Conservation (phyloP, 2,329 filamentous ascomycete species). For the Ophiostoma tasmaniense region DNA sequence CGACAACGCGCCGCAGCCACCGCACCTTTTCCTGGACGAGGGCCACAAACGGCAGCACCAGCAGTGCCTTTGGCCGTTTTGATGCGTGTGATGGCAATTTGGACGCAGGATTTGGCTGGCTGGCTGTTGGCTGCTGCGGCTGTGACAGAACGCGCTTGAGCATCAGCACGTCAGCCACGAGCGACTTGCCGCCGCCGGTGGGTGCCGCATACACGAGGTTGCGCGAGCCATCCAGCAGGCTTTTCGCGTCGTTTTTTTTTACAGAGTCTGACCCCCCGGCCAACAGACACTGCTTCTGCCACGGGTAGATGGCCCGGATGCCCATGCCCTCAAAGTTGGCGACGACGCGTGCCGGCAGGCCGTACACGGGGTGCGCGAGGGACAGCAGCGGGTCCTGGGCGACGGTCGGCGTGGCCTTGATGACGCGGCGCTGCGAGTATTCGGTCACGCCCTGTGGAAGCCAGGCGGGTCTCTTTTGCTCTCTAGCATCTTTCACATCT, state of each 20-base stretch:
- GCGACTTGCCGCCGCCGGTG: conserved; percentile 68
- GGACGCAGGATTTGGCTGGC: too few species aligned
- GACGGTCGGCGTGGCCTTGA: conserved; percentile 46
- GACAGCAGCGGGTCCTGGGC: conserved; percentile 47
- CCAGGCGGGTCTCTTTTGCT: conserved; percentile 23
- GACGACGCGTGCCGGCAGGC: conserved; percentile 50
- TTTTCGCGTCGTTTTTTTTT: background rate
- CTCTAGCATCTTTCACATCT: background rate
- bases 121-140: background rate
- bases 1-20: conserved; percentile 61
- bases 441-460: conserved; percentile 40
- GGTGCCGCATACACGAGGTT: conserved; percentile 75
- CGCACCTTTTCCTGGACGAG: conserved; percentile 72
- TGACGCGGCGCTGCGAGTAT: conserved; percentile 47
- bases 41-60: conserved; percentile 70
- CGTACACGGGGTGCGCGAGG: conserved; percentile 55
- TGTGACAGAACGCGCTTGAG: conserved; percentile 58
- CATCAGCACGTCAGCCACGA: conserved; percentile 67
- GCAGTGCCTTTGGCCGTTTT: conserved; percentile 50
- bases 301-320: conserved; percentile 67
- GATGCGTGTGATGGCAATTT: too few species aligned
- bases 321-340: conserved; percentile 57
- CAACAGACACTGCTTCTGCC: conserved; percentile 68
- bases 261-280: conserved; percentile 42
- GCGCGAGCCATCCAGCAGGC: conserved; percentile 51